These are phyloP conservation scores for Carpinus fangiana DNA, from an alignment of 306 rosid genomes.

Conservation along the genomic window DNA sequence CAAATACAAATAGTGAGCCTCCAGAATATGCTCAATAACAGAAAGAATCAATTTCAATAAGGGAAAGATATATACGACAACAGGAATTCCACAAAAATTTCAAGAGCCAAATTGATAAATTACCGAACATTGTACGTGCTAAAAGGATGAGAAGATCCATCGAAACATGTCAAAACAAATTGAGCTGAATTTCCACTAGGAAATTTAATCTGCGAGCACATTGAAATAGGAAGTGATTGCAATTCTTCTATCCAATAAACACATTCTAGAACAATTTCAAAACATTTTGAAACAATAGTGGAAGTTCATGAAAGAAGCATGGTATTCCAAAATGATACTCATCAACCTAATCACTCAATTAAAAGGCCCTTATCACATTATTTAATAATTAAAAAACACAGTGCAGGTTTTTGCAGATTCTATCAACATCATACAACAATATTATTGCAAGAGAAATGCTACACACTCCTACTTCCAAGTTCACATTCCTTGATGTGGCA, in stretches of 20 bases:
- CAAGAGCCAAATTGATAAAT: slow-evolving; percentile 17
- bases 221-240: slow-evolving; percentile 5
- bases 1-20: background rate
- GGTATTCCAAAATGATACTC: background rate
- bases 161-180: slow-evolving; percentile 72
- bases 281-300: background rate
- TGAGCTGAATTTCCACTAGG: slow-evolving; percentile 77
- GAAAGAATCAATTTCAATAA: background rate
- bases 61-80: background rate
- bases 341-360: background rate
- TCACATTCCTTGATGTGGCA: too few relatives aligned
- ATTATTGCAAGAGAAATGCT: background rate
- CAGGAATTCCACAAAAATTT: slow-evolving; percentile 12
- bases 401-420: background rate
- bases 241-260: slow-evolving; percentile 17
- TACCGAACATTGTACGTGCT: slow-evolving; percentile 66
- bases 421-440: background rate
- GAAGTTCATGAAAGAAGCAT: slow-evolving; percentile 2
- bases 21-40: background rate
- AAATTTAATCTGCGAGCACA: slow-evolving; percentile 77
- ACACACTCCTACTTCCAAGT: too few relatives aligned
- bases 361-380: background rate
- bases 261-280: slow-evolving; percentile 14
- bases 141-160: slow-evolving; percentile 83
- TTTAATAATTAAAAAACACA: background rate